Evolutionary conservation across 1,284 basidiomycete genomes (phyloP), one percentile per base, ranked within the genome.

Genomic region (Meira nashicola): DNA sequence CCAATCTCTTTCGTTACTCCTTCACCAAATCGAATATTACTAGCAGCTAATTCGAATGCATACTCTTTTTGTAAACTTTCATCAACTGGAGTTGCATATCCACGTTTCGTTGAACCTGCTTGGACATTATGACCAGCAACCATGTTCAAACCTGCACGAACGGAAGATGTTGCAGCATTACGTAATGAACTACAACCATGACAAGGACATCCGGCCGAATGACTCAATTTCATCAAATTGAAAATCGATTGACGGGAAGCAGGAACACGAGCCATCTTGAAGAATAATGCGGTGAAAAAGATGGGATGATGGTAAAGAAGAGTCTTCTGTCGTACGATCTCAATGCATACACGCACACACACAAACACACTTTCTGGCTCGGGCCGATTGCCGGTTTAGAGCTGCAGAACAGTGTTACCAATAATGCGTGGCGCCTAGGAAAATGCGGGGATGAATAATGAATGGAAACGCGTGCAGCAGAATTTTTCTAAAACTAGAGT

Each of bases 21-120:
- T 50, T 75, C 68, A 15, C 78, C 78, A 44, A 70, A 79, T 3
- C 78, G 63, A 60, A 95, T 81, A 77, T 92, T 93, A 53, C 89
- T 88, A 1, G 93, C 92, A 11, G 92, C 90, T 60, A 96, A 87
- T 89, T 97, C 93, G 73, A 96, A 97, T 0, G 93, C 93, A 78
- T 96, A 97, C 80, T 97, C 93, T 76, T 88, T 91, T 79, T 91
- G 59, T 3, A 73, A 52, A 9, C 86, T 82, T 3, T 79, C 72
- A 56, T 90, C 84, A 12, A 90, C 86, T 25, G 92, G 92, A 0
- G 89, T 90, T n/a, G 92, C 92, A 57, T 78, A 80, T 7, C 67
- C 65, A 11, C 76, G 63, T 1, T 63, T 49, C 15, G 55, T 68
- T 40, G 64, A 63, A 4, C 66, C 66, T 6, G 61, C 55, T 40